Evolutionary conservation across 1,284 basidiomycete genomes (phyloP), one percentile per base, ranked within the genome.

Genomic region (Leccinum subatratum): DNA sequence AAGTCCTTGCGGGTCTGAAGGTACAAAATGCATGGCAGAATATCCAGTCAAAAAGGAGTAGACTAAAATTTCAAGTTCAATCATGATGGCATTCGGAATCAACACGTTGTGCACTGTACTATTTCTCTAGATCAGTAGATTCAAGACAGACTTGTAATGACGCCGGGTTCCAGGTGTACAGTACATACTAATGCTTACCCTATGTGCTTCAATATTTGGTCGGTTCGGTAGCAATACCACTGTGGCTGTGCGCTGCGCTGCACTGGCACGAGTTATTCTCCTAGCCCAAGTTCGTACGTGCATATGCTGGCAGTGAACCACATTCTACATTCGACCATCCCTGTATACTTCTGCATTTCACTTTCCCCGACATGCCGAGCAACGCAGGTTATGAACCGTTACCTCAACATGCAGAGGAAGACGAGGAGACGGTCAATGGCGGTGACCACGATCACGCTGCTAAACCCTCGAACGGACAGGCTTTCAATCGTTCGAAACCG

Each of bases 331-430:
- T 48, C 59, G 42, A 70, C 63, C 45, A 8, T 57, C 56, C 18
- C 25, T 51, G 32, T 22, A 39, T 25, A 66, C 45, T 62, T 45
- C 61, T 57, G 12, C 63, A 30, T 61, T 61, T 32, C 45, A 65
- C 25, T 42, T 57, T 63, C 62, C 51, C 66, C 66, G 61, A 42
- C 64, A 85, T 87, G 85, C 82, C 85, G 34, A 81, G 79, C 69
- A 77, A 84, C 30, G 62, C 74, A 58, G 89, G 87, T 61, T 93
- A 93, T 70, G 86, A 91, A 72, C 87, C 85, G 7, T 79, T 93
- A 64, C 77, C 85, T 1, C 87, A 90, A 74, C 80, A 80, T 22
- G 77, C 76, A 28, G 86, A 88, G 61, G 86, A 86, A 63, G 86
- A 87, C 68, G 86, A 86, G 64, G 75, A 78, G 14, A 86, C 86